phyloP scores from a whole-genome alignment of 148 eudicot species.

The Gaultheria prostrata region DNA sequence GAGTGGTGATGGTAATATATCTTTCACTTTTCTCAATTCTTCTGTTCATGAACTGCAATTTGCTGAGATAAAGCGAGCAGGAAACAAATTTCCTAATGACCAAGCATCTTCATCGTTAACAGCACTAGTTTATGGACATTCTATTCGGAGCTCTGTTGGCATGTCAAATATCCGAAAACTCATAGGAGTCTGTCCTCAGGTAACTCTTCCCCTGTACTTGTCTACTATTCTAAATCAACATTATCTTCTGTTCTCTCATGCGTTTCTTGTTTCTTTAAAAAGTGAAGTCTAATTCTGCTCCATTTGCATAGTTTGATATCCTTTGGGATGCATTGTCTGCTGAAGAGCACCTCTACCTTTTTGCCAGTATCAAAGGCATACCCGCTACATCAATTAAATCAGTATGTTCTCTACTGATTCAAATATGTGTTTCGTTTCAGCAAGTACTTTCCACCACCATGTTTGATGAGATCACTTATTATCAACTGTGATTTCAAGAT shows the following conservation, averaged over 20 bases:
- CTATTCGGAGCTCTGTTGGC: conserved; percentile 66
- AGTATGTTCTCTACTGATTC: conserved; percentile 30
- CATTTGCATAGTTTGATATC: conserved; percentile 60
- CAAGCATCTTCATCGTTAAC: conserved; percentile 7
- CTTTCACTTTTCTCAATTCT: background rate
- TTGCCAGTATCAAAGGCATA: conserved; percentile 82
- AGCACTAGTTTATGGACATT: conserved; percentile 70
- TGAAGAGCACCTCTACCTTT: conserved; percentile 73
- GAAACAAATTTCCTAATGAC: too few relatives aligned
- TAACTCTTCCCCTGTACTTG: conserved; percentile 8
- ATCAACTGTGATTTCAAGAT: background rate
- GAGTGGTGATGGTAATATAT: conserved; percentile 70
- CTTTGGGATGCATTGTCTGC: conserved; percentile 86
- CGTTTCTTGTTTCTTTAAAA: background rate
- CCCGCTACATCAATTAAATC: conserved; percentile 46
- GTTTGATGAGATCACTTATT: background rate
- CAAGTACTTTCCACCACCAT: background rate
- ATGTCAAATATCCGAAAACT: conserved; percentile 74
- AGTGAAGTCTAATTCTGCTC: background rate
- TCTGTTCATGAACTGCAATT: background rate
- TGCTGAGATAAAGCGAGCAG: too few relatives aligned
- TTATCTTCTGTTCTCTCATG: too few relatives aligned
- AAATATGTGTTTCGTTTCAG: background rate
- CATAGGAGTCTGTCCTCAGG: conserved; percentile 94
- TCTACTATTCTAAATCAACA: too few relatives aligned